Conservation (phyloP, 805 yeast species). For the Maudiozyma bulderi region DNA sequence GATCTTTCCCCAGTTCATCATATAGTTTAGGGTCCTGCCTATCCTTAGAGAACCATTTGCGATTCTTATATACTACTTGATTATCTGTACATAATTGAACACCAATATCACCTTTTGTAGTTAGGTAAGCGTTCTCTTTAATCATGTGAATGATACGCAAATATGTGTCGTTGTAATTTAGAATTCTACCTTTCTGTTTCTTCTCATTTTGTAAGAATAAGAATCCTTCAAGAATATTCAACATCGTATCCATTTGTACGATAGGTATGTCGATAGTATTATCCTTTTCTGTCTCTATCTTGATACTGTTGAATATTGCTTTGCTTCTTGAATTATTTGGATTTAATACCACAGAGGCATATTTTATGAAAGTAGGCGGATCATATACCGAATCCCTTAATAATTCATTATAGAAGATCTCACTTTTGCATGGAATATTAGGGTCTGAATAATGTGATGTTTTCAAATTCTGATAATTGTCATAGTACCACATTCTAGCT, state of each 20-base stretch:
- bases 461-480: constrained; percentile 14
- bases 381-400: constrained; percentile 16
- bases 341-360: constrained; percentile 18
- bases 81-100: constrained; percentile 7
- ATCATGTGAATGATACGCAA: constrained; percentile 21
- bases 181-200: neutral
- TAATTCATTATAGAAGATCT: constrained; percentile 14
- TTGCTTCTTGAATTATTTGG: constrained; percentile 11
- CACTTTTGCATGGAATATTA: constrained; percentile 4
- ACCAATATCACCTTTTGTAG: neutral
- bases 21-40: constrained; percentile 5
- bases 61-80: neutral
- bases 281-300: constrained; percentile 1
- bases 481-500: constrained; percentile 23
- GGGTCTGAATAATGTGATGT: neutral
- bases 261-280: neutral
- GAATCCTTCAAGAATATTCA: constrained; percentile 16
- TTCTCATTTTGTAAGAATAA: constrained; percentile 6
- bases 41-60: neutral
- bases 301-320: constrained; percentile 8
- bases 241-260: constrained; percentile 18
- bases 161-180: constrained; percentile 14
- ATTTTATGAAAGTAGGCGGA: constrained; percentile 13
- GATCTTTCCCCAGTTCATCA: constrained; percentile 6
- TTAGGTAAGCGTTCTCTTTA: constrained; percentile 16